Conservation (phyloP, 2,329 filamentous ascomycete genomes). For the Colletotrichum tropicicola region DNA sequence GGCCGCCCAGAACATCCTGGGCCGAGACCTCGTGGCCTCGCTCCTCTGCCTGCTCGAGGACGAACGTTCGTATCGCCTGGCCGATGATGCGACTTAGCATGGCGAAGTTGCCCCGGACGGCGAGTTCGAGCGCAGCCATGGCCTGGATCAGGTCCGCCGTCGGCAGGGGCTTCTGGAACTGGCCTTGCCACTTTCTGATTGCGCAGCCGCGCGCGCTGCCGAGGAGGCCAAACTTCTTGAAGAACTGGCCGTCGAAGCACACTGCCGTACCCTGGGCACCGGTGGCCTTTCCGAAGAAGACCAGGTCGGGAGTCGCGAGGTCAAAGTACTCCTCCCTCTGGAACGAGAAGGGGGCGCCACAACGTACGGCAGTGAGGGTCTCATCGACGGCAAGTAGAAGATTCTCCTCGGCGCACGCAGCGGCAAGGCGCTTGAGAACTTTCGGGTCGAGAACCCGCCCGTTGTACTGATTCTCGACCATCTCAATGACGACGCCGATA, state of each 20-base stretch:
- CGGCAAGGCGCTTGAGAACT: conserved; percentile 26
- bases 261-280: conserved; percentile 15
- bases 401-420: conserved; percentile 28
- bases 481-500: conserved; percentile 35
- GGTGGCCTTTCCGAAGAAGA: conserved; percentile 35
- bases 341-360: conserved; percentile 38
- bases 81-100: conserved; percentile 23
- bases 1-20: conserved; percentile 5
- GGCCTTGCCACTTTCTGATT: conserved; percentile 18
- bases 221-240: conserved; percentile 3
- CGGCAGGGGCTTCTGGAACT: conserved; percentile 7
- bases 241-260: conserved; percentile 4
- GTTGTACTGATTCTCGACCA: conserved; percentile 35
- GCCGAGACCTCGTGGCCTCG: neutral
- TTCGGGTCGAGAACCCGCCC: conserved; percentile 32
- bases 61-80: neutral
- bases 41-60: neutral
- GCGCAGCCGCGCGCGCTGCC: neutral
- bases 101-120: conserved; percentile 1
- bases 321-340: conserved; percentile 34
- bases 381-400: conserved; percentile 35
- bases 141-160: conserved; percentile 20
- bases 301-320: conserved; percentile 30
- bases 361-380: conserved; percentile 36
- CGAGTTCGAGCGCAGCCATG: conserved; percentile 3